Evolutionary conservation across 2,329 filamentous ascomycete genomes (phyloP).

Genomic region (Colletotrichum eremochloae): DNA sequence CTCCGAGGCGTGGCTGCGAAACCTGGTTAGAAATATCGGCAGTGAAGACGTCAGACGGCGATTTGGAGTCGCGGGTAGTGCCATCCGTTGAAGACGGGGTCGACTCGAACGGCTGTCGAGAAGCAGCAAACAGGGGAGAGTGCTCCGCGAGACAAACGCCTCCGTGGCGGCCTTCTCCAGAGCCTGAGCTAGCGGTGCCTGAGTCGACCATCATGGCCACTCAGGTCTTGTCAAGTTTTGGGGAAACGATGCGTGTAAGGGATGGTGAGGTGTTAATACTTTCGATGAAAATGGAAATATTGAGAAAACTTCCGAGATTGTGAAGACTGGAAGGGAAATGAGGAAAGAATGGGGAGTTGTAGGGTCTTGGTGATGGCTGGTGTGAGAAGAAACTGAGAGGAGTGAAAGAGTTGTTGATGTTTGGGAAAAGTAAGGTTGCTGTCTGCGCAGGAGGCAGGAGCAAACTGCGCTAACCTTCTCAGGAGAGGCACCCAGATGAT

Average conservation of each 20-base stretch:
- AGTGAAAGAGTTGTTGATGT: neutral
- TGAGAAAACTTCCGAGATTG: neutral
- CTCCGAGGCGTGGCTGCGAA: slow-evolving; percentile 7
- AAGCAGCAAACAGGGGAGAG: slow-evolving; percentile 16
- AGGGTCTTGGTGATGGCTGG: neutral
- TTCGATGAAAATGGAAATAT: neutral
- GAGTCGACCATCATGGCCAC: slow-evolving; percentile 21
- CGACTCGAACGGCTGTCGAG: neutral
- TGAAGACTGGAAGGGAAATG: neutral
- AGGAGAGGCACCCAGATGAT: slow-evolving; percentile 4
- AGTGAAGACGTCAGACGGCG: slow-evolving; percentile 33
- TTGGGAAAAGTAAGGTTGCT: slow-evolving; percentile 8
- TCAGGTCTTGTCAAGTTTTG: neutral
- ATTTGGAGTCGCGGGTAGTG: slow-evolving; percentile 27
- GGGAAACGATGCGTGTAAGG: neutral
- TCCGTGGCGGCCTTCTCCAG: slow-evolving; percentile 16
- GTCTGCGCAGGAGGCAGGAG: slow-evolving; percentile 17
- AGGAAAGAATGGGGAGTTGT: neutral
- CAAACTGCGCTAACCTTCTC: slow-evolving; percentile 5
- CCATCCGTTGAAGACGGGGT: slow-evolving; percentile 26
- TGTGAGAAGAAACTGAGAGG: slow-evolving; percentile 2
- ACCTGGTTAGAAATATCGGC: slow-evolving; percentile 16
- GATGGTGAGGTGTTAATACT: neutral
- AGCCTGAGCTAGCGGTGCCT: slow-evolving; percentile 18
- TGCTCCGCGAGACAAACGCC: slow-evolving; percentile 38